These are phyloP conservation scores for Ogataea ramenticola DNA, from an alignment of 805 yeast species.

Conservation along the genomic window DNA sequence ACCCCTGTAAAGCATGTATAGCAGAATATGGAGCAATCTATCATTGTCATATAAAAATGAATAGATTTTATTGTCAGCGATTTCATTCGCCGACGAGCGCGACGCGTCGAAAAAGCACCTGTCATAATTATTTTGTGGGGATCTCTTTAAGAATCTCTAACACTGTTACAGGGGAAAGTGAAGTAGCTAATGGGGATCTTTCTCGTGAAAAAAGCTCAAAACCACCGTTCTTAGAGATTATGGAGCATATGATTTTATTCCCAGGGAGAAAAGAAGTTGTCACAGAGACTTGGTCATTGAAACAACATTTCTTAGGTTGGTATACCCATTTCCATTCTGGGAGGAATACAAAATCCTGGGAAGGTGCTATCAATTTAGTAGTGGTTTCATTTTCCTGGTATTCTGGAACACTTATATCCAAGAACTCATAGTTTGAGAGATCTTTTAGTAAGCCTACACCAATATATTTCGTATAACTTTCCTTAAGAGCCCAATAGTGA, in stretches of 20 bases:
- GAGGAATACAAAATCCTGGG: neutral
- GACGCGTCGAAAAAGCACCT: neutral
- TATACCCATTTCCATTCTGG: neutral
- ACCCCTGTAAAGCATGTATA: too few species aligned
- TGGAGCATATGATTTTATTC: neutral
- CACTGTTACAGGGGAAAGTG: too few species aligned
- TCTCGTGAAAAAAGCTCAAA: too few species aligned
- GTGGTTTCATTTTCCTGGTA: neutral
- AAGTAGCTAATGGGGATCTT: too few species aligned
- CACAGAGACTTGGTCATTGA: neutral
- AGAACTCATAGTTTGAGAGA: constrained; percentile 17
- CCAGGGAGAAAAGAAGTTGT: neutral
- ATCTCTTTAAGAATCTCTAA: neutral
- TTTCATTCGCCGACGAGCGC: too few species aligned
- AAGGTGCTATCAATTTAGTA: neutral
- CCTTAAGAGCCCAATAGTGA: constrained; percentile 74
- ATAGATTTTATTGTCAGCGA: too few species aligned
- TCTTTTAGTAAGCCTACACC: constrained; percentile 50
- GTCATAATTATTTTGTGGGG: too few species aligned
- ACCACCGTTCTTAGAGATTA: too few species aligned
- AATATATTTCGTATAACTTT: constrained; percentile 58
- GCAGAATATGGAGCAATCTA: neutral
- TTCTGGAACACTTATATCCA: constrained; percentile 4
- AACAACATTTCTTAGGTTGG: neutral
- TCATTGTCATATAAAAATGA: too few species aligned